Percentiles rank a stretch among this genome's conserved stretches.
These are phyloP conservation scores for Arxiozyma slooffiae DNA, from an alignment of 1,139 yeast species.

Conservation along the genomic window DNA sequence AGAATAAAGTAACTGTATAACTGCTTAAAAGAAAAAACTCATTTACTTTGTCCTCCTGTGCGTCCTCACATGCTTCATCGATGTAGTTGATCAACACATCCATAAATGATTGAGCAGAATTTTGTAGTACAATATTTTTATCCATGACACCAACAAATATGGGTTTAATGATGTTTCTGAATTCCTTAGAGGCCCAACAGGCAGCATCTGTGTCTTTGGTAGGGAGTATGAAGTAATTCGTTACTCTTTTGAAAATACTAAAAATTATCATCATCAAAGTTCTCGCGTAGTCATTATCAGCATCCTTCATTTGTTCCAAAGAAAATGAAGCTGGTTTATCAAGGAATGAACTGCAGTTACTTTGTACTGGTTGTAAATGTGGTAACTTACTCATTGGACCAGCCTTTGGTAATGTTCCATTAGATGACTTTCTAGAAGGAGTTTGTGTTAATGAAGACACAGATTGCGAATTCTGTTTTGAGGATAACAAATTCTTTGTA, in stretches of 20 bases:
- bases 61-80: constrained; percentile 14
- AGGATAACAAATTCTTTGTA: constrained; percentile 13
- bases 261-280: constrained; percentile 26
- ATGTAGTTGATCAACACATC: constrained; percentile 19
- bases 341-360: background rate
- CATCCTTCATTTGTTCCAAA: background rate
- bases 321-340: background rate
- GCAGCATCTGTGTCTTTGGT: constrained; percentile 12
- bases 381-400: constrained; percentile 3
- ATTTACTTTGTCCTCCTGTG: constrained; percentile 9
- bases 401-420: constrained; percentile 13
- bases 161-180: constrained; percentile 20
- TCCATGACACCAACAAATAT: constrained; percentile 22
- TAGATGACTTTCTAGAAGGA: constrained; percentile 19
- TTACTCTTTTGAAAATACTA: constrained; percentile 25
- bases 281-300: constrained; percentile 23
- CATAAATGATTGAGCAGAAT: constrained; percentile 18
- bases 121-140: constrained; percentile 14
- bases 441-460: background rate
- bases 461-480: constrained; percentile 11
- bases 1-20: constrained; percentile 24
- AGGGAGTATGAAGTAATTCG: constrained; percentile 23
- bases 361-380: background rate
- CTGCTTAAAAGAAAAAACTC: constrained; percentile 20
- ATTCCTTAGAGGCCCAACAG: constrained; percentile 19